These are phyloP conservation scores for Nakazawaea anatomiae DNA, from an alignment of 805 yeast species.

Conservation along the genomic window DNA sequence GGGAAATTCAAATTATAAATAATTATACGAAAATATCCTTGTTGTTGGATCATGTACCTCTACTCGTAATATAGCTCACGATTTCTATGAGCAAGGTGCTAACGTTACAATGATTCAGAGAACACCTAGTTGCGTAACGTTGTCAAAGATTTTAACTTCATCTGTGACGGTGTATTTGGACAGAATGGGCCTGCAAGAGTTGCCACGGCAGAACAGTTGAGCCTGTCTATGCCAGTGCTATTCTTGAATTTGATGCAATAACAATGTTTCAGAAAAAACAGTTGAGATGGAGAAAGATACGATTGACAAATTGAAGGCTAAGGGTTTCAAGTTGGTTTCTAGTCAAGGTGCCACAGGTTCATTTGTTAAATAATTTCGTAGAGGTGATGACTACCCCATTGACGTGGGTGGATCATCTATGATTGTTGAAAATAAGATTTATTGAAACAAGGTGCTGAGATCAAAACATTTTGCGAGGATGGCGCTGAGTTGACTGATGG, in stretches of 20 bases:
- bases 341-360: conserved; percentile 40
- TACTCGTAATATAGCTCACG: conserved; percentile 40
- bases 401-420: conserved; percentile 38
- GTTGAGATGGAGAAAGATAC: conserved; percentile 26
- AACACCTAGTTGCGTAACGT: conserved; percentile 37
- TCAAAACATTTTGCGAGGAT: conserved; percentile 29
- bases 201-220: conserved; percentile 32
- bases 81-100: conserved; percentile 38
- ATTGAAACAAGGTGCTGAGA: conserved; percentile 28
- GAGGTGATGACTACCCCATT: conserved; percentile 42
- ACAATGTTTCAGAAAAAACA: conserved; percentile 28
- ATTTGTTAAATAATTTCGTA: conserved; percentile 31
- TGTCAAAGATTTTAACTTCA: conserved; percentile 25
- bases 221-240: conserved; percentile 28
- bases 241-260: conserved; percentile 30
- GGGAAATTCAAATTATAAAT: conserved; percentile 28
- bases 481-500: conserved; percentile 37
- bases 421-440: conserved; percentile 32
- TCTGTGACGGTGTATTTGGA: conserved; percentile 28
- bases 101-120: conserved; percentile 38
- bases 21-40: conserved; percentile 30
- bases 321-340: conserved; percentile 34
- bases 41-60: conserved; percentile 42
- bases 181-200: conserved; percentile 28
- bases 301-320: conserved; percentile 24